phyloP scores from a whole-genome alignment of 257 asterid genomes.

The Leptodermis oblonga region DNA sequence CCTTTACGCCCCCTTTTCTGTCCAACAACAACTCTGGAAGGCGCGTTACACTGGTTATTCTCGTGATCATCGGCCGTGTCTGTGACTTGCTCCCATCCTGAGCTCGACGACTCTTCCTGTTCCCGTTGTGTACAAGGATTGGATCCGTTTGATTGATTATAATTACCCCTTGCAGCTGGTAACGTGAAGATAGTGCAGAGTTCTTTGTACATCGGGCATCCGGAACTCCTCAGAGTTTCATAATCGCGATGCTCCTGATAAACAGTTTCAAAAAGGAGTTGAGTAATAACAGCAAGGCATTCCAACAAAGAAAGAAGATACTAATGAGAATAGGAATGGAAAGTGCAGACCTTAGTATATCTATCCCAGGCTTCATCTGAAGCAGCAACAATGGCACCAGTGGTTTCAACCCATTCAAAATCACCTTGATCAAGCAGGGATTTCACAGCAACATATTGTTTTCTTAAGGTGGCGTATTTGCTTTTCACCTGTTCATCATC shows the following conservation, averaged over 20 bases:
- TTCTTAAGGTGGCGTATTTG: conserved; percentile 60
- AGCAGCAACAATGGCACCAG: conserved; percentile 53
- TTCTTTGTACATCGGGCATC: conserved; percentile 62
- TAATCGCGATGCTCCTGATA: conserved; percentile 83
- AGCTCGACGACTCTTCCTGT: conserved; percentile 45
- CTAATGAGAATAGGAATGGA: conserved; percentile 1
- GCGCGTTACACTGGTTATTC: conserved; percentile 13
- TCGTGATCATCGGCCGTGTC: conserved; percentile 23
- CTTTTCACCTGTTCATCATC: conserved; percentile 71
- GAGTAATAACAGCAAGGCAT: conserved; percentile 2
- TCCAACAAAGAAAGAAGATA: not conserved
- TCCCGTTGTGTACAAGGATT: conserved; percentile 35
- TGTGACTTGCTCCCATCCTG: conserved; percentile 51
- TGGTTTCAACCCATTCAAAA: conserved; percentile 60
- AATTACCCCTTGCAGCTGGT: conserved; percentile 27
- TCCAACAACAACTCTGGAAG: conserved; percentile 27
- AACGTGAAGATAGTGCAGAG: conserved; percentile 48
- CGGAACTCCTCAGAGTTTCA: conserved; percentile 52
- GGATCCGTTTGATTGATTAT: conserved; percentile 38
- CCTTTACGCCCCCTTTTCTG: conserved; percentile 73
- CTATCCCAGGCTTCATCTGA: conserved; percentile 67
- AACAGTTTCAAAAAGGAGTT: conserved; percentile 17
- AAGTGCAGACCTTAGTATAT: conserved; percentile 46
- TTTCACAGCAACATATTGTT: conserved; percentile 45
- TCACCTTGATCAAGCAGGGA: conserved; percentile 49